Evolutionary conservation across 1,284 basidiomycete species (phyloP), one percentile per base, ranked within the genome.

Genomic region (Melampsora abietis-canadensis): DNA sequence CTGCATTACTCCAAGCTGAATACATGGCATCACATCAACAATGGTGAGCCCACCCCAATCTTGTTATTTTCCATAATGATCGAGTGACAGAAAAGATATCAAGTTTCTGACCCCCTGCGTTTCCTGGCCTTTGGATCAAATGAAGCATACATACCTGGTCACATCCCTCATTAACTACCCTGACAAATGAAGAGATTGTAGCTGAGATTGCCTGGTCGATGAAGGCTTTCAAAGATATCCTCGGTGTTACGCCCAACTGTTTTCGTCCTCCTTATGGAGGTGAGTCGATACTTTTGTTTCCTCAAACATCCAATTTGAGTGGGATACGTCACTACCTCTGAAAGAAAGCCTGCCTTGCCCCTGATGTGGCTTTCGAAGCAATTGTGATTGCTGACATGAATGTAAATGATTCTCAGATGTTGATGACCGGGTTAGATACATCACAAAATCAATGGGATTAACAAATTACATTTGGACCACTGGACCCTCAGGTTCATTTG

Each of bases 141-240:
- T 30, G 15, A 31, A 72, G 69, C 15, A 46, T 79, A 75, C 77
- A 79, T 81, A 86, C 85, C 65, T 86, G 89, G 86, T 86, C 76
- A 6, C 85, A 85, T 78, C 82, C 77, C 40, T 17, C 78, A 84
- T 85, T 94, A 48, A 98, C 94, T 15, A 87, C 88, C 47, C 85
- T 94, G 76, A 88, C 91, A 63, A 98, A 89, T 80, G 88, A 88
- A 80, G 85, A 96, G 84, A 87, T 97, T 76, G 92, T 97, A 24
- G 93, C 93, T 30, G 94, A 97, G 83, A 86, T 98, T 65, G 93
- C 91, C 62, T 97, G 92, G 90, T 91, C 92, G 75, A 79, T 78
- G 76, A 78, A 81, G 74, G 66, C 79, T 64, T 80, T 81, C 69
- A 74, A 78, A 51, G 76, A 77, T 30, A 78, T 79, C 54, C 78